Evolutionary conservation across 352 stramenopile genomes (phyloP), one percentile per base, ranked within the genome.

Genomic region (Peronosclerospora sorghi): DNA sequence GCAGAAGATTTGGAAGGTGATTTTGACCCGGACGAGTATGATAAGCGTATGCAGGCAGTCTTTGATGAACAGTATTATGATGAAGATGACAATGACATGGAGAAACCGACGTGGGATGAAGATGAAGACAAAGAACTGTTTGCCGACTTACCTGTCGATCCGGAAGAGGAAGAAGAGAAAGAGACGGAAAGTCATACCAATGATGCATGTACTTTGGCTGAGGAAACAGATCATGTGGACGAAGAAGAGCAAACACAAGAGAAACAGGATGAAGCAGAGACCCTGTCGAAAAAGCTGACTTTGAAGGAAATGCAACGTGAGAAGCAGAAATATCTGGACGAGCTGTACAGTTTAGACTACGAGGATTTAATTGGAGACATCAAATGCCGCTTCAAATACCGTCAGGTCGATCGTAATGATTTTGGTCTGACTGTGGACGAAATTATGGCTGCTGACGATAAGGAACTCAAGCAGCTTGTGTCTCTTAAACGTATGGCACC

Each of bases 11-110:
- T 98, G 46, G 94, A 98, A 20, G 94, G 84, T 9, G 95, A 97
- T 18, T 99, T 96, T 45, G 94, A 99, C 63, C 91, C 93, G 0
- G 95, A 97, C 19, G 90, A 96, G 44, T 97, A 98, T 59, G 95
- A 98, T 64, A 77, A 86, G 40, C 73, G 92, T 27, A 99, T 99
- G 95, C 77, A 92, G 49, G 59, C 91, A 17, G 78, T 97, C 18
- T 99, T 98, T 61, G 86, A 97, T 38, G 95, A 99, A 35, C 84
- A 98, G 27, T 99, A 98, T 71, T 99, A 99, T 59, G 72, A 90
- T 24, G 78, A 92, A 30, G 68, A 83, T 26, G 68, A 73, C 1
- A 68, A 79, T 9, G 67, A 73, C 12, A 75, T 83, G 54, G 55
- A 82, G 41, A 88, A 91, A 43, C 73, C 76, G 10, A 83, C 67